These are phyloP conservation scores for Aspergillus glaucus DNA, from an alignment of 2,329 filamentous ascomycete genomes.

Conservation along the genomic window DNA sequence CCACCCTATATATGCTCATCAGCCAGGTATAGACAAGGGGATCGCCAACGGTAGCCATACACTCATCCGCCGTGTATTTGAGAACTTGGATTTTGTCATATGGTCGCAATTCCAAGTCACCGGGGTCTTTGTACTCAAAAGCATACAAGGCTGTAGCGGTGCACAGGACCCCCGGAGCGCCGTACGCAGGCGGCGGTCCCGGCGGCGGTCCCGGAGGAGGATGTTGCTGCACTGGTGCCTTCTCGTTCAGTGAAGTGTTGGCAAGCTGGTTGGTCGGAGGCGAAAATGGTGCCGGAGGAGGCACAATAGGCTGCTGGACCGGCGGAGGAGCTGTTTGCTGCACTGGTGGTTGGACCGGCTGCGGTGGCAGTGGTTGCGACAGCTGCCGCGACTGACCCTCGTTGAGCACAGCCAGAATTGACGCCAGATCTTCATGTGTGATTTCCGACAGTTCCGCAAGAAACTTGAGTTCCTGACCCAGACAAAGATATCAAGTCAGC, in stretches of 20 bases:
- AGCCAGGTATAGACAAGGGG: slow-evolving; percentile 3
- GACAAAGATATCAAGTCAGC: slow-evolving; percentile 8
- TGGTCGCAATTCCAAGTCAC: slow-evolving; percentile 73
- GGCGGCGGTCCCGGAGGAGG: slow-evolving; percentile 43
- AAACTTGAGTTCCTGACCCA: slow-evolving; percentile 73
- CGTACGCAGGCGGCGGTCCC: slow-evolving; percentile 43
- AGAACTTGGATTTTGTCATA: slow-evolving; percentile 74
- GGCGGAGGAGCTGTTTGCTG: slow-evolving; percentile 11
- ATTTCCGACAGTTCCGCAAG: slow-evolving; percentile 79
- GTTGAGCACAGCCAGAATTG: slow-evolving; percentile 66
- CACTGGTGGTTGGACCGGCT: slow-evolving; percentile 17
- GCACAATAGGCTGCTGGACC: slow-evolving; percentile 18
- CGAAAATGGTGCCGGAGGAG: slow-evolving; percentile 28
- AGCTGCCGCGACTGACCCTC: slow-evolving; percentile 15
- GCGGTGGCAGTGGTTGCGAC: slow-evolving; percentile 12
- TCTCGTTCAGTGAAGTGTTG: slow-evolving; percentile 37
- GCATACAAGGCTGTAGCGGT: slow-evolving; percentile 76
- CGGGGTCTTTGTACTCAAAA: slow-evolving; percentile 72
- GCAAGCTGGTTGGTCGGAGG: slow-evolving; percentile 35
- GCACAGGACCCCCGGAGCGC: slow-evolving; percentile 53
- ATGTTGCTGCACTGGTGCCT: slow-evolving; percentile 32
- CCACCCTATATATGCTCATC: slow-evolving; percentile 47
- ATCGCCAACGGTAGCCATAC: slow-evolving; percentile 35
- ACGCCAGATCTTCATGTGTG: slow-evolving; percentile 65
- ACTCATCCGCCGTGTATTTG: slow-evolving; percentile 94